Evolutionary conservation across 495 filamentous ascomycete species (phyloP).

Genomic region (Aspergillus ellipticus): DNA sequence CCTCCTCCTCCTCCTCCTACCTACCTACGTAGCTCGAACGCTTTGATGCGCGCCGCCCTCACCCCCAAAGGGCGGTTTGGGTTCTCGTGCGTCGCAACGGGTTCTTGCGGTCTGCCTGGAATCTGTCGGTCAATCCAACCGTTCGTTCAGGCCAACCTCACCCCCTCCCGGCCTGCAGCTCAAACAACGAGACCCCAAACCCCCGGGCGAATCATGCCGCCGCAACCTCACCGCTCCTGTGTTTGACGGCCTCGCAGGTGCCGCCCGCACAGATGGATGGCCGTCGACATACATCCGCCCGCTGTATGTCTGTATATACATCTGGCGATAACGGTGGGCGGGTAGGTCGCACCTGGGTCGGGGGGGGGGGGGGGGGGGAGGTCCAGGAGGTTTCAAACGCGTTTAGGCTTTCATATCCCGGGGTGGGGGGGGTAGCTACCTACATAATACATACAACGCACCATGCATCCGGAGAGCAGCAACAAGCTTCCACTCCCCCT

Average conservation of each 20-base stretch:
- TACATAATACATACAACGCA: constrained; percentile 10
- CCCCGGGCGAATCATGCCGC: constrained; percentile 4
- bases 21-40: background rate
- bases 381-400: background rate
- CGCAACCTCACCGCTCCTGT: constrained; percentile 11
- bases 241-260: constrained; percentile 10
- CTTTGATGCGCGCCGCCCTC: background rate
- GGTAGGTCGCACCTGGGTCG: background rate
- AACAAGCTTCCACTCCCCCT: too few species aligned
- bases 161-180: background rate
- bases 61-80: constrained; percentile 4
- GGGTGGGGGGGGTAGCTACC: too few species aligned
- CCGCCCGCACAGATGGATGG: too few species aligned
- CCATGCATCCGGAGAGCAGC: background rate
- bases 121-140: constrained; percentile 7
- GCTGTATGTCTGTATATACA: constrained; percentile 8
- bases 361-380: constrained; percentile 2
- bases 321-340: background rate
- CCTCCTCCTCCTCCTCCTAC: background rate
- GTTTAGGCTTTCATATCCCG: background rate
- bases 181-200: background rate
- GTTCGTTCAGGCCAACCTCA: constrained; percentile 4
- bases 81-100: constrained; percentile 15
- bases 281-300: constrained; percentile 3
- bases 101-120: constrained; percentile 13